Conservation (phyloP, 2,329 filamentous ascomycete genomes). For the Alternaria alternata region DNA sequence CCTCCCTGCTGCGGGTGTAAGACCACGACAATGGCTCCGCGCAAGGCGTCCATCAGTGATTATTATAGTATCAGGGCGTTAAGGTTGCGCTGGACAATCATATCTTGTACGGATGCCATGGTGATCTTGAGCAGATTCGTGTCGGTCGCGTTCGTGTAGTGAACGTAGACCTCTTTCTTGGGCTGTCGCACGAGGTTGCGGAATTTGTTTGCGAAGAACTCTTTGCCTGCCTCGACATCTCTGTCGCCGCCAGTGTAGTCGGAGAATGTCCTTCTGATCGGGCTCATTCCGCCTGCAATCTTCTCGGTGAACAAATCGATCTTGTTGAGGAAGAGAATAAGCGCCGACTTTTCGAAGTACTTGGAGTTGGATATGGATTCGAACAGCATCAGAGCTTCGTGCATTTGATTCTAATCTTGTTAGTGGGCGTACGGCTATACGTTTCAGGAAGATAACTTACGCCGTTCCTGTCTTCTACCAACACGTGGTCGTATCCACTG, state of each 20-base stretch:
- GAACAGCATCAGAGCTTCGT: conserved; percentile 63
- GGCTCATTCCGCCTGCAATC: conserved; percentile 55
- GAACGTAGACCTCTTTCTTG: conserved; percentile 61
- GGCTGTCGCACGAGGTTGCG: conserved; percentile 59
- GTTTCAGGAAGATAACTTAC: conserved; percentile 63
- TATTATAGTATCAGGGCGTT: conserved; percentile 57
- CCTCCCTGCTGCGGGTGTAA: neutral
- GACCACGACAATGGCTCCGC: neutral
- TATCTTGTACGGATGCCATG: conserved; percentile 62
- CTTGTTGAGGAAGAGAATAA: conserved; percentile 64
- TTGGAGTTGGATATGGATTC: conserved; percentile 62
- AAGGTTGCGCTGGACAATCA: conserved; percentile 63
- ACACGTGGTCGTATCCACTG: conserved; percentile 93
- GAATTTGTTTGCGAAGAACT: conserved; percentile 62
- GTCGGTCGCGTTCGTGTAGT: conserved; percentile 63
- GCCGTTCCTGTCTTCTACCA: conserved; percentile 95
- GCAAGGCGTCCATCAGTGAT: conserved; percentile 4
- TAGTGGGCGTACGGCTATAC: conserved; percentile 10
- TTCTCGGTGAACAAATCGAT: conserved; percentile 63
- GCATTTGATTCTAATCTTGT: conserved; percentile 60
- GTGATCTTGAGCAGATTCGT: conserved; percentile 65
- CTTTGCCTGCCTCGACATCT: conserved; percentile 58
- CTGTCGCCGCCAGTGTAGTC: conserved; percentile 56
- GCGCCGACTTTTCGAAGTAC: conserved; percentile 60
- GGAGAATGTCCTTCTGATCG: conserved; percentile 60